Evolutionary conservation across 2,329 filamentous ascomycete genomes (phyloP).

Genomic region (Ophiostoma sp.): DNA sequence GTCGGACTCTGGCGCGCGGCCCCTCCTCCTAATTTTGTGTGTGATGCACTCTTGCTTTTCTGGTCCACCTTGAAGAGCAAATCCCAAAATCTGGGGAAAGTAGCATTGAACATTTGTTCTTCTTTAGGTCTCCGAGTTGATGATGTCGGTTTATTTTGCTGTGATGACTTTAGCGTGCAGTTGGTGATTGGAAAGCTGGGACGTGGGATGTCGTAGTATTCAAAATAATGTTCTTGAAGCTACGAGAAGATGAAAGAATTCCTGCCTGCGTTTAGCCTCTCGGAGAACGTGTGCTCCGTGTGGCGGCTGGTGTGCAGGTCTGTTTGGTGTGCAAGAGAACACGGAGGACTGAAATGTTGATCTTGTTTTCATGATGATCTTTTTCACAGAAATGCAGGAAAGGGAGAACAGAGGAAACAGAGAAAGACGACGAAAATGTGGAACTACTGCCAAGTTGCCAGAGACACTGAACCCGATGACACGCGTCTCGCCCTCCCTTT

Average conservation of each 20-base stretch:
- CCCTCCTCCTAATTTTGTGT: slow-evolving; percentile 13
- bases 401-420: no score
- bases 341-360: not conserved
- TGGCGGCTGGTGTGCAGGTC: not conserved
- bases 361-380: not conserved
- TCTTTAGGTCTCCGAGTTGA: not conserved
- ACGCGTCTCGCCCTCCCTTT: not conserved
- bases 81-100: slow-evolving; percentile 25
- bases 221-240: no score
- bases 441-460: no score
- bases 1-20: not conserved
- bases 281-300: not conserved
- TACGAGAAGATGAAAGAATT: not conserved
- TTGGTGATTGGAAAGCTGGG: not conserved
- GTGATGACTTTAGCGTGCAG: not conserved
- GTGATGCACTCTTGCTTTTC: not conserved
- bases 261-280: not conserved
- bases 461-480: not conserved
- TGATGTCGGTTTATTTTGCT: not conserved
- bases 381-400: not conserved
- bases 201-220: not conserved
- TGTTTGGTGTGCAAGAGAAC: not conserved
- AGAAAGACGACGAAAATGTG: no score
- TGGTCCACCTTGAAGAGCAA: not conserved
- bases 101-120: slow-evolving; percentile 11